phyloP scores from a whole-genome alignment of 495 filamentous ascomycete species.

The Hyaloscypha bicolor region DNA sequence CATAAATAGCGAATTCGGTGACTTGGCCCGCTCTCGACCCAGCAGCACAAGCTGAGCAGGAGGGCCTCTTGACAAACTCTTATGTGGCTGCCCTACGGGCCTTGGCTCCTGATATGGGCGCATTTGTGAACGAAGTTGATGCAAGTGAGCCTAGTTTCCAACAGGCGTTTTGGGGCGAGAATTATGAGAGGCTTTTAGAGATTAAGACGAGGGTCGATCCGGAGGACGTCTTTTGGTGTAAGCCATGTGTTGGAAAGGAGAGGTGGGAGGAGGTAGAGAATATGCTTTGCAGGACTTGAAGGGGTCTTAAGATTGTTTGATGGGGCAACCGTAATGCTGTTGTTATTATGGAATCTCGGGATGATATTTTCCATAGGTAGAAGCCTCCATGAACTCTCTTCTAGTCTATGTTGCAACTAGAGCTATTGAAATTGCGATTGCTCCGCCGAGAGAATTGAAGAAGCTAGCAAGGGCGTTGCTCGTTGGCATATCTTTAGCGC shows the following conservation, averaged over 20 bases:
- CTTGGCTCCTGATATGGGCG: constrained; percentile 21
- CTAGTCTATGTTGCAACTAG: no score
- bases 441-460: constrained; percentile 50
- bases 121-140: constrained; percentile 42
- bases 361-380: no score
- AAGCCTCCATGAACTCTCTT: no score
- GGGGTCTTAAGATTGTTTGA: no score
- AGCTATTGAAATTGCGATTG: constrained; percentile 48
- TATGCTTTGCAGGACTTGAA: no score
- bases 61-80: constrained; percentile 7
- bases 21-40: constrained; percentile 15
- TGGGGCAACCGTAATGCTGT: no score
- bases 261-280: constrained; percentile 50
- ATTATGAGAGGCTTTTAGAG: constrained; percentile 46
- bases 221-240: constrained; percentile 58
- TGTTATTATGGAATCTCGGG: no score
- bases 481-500: constrained; percentile 24
- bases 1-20: constrained; percentile 8
- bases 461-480: constrained; percentile 34
- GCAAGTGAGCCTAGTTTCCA: constrained; percentile 49
- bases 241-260: constrained; percentile 63
- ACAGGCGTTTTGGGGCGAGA: constrained; percentile 51
- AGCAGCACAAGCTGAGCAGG: neutral
- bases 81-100: constrained; percentile 20
- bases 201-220: constrained; percentile 63